Evolutionary conservation across 2,329 filamentous ascomycete genomes (phyloP).

Genomic region (Fusarium equiseti): DNA sequence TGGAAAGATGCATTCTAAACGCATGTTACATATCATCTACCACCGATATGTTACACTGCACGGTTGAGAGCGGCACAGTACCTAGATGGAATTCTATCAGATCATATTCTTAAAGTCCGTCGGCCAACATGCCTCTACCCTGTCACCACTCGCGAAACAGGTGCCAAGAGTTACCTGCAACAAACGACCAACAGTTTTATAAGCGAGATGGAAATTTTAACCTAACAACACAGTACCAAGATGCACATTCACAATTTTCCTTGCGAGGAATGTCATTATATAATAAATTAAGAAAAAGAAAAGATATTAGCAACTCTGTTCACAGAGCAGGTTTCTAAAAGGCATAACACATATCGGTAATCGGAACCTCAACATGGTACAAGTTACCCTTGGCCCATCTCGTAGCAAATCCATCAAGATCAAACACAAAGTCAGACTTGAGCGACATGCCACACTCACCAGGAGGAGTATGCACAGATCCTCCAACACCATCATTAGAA

Average conservation of each 20-base stretch:
- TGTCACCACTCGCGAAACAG: background rate
- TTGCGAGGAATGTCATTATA: background rate
- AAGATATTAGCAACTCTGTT: background rate
- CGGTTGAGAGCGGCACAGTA: background rate
- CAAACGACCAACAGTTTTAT: background rate
- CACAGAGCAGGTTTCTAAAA: background rate
- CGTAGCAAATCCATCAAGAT: constrained; percentile 21
- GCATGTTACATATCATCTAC: too few species aligned
- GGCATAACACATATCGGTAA: constrained; percentile 13
- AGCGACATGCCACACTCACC: constrained; percentile 14
- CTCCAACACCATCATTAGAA: background rate
- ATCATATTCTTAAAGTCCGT: background rate
- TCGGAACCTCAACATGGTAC: constrained; percentile 13
- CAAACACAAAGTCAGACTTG: constrained; percentile 19
- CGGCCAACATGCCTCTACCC: background rate
- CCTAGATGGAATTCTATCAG: rapidly evolving
- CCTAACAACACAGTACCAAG: background rate
- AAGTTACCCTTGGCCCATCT: constrained; percentile 23
- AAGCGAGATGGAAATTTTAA: background rate
- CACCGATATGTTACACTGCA: too few species aligned
- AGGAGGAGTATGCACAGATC: background rate
- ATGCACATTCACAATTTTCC: background rate
- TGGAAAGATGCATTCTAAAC: too few species aligned
- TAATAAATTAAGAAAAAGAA: background rate
- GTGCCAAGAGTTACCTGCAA: background rate